A percentile compares a stretch with the other conserved stretches of the same genome.
Evolutionary conservation across 2,329 filamentous ascomycete genomes (phyloP).

Genomic region (Trichoderma atroviride): DNA sequence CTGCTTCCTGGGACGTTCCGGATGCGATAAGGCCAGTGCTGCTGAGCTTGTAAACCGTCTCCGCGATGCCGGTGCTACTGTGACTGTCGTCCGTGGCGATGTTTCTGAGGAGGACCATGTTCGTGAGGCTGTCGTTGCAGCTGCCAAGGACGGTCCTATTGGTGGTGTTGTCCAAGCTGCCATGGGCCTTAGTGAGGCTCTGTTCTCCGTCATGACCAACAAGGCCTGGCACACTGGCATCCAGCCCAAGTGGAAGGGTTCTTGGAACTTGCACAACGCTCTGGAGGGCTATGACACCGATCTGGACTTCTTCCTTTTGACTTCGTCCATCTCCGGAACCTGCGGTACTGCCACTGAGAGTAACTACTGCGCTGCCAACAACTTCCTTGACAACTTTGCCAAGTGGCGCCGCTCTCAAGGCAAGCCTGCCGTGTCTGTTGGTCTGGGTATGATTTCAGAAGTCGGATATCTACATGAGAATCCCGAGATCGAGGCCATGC

Average conservation of each 20-base stretch:
- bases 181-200: constrained; percentile 43
- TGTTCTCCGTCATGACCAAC: constrained; percentile 41
- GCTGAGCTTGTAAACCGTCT: constrained; percentile 31
- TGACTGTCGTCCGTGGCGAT: constrained; percentile 39
- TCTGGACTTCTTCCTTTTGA: constrained; percentile 44
- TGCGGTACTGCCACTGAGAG: constrained; percentile 41
- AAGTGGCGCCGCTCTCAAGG: constrained; percentile 35
- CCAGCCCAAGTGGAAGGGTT: constrained; percentile 40
- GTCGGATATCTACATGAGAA: constrained; percentile 44
- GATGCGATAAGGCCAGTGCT: constrained; percentile 34
- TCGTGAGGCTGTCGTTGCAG: constrained; percentile 29
- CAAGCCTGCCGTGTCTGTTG: constrained; percentile 35
- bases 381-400: constrained; percentile 45
- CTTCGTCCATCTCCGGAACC: constrained; percentile 39
- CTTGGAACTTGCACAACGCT: constrained; percentile 40
- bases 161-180: constrained; percentile 46
- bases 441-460: constrained; percentile 41
- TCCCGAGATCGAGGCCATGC: constrained; percentile 40
- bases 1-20: constrained; percentile 32
- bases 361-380: constrained; percentile 48
- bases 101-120: constrained; percentile 38
- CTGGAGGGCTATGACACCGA: neutral
- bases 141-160: constrained; percentile 36
- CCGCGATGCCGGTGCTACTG: constrained; percentile 33
- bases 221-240: constrained; percentile 35